phyloP scores from a whole-genome alignment of 208 protist genomes.

The Leishmania turanica region DNA sequence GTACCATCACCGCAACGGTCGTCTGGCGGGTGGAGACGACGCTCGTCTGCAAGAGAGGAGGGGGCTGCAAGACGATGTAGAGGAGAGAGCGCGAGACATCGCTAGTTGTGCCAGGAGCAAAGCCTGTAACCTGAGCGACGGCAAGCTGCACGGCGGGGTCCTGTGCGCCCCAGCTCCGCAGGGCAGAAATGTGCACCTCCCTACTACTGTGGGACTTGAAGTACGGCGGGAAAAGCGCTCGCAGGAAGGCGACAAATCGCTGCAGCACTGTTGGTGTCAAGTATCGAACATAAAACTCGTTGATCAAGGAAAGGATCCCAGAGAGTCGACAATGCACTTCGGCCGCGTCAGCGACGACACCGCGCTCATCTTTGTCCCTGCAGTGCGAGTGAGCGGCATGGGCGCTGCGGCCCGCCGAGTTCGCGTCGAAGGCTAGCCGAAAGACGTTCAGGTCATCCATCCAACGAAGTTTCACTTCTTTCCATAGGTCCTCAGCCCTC shows the following conservation, averaged over 20 bases:
- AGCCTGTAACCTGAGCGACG: conserved; percentile 33
- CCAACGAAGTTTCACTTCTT: conserved; percentile 40
- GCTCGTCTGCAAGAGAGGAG: conserved; percentile 40
- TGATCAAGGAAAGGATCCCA: conserved; percentile 27
- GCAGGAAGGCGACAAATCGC: conserved; percentile 13
- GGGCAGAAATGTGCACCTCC: conserved; percentile 29
- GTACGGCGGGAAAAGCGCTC: conserved; percentile 14
- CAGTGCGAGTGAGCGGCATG: conserved; percentile 14
- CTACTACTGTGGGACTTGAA: background rate
- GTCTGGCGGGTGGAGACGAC: conserved; percentile 22
- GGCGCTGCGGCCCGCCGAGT: background rate
- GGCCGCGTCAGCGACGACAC: conserved; percentile 26
- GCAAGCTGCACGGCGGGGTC: conserved; percentile 59
- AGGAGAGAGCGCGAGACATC: conserved; percentile 49
- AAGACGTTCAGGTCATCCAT: conserved; percentile 46
- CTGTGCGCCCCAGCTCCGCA: conserved; percentile 35
- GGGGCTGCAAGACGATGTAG: conserved; percentile 40
- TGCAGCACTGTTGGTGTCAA: conserved; percentile 14
- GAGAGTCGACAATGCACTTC: conserved; percentile 41
- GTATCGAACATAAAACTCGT: conserved; percentile 45
- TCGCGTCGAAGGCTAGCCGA: conserved; percentile 21
- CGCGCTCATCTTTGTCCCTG: conserved; percentile 21
- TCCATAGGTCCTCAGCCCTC: conserved; percentile 26
- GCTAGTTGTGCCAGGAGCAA: conserved; percentile 38
- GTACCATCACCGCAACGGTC: conserved; percentile 15